These are phyloP conservation scores for Candida taoyuanica DNA, from an alignment of 805 yeast species.

Conservation along the genomic window DNA sequence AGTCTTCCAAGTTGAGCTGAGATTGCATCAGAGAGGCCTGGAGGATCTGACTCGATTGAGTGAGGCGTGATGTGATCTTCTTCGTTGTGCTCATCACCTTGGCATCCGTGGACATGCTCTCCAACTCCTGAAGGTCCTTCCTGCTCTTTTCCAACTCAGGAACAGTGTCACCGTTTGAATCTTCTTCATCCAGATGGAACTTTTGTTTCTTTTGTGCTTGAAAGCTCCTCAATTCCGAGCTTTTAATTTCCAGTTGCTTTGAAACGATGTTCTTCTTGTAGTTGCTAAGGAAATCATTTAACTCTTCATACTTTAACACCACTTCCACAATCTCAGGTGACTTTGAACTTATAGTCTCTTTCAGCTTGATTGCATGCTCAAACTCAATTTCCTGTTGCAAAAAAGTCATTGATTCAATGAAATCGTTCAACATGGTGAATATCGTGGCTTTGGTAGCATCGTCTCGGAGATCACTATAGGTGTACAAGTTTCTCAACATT, in stretches of 20 bases:
- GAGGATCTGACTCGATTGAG: conserved; percentile 22
- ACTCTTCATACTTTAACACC: conserved; percentile 9
- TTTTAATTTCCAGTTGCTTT: conserved; percentile 18
- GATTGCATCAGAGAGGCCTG: conserved; percentile 25
- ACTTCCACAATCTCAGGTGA: not conserved
- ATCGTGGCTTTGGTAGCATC: conserved; percentile 15
- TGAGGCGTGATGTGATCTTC: conserved; percentile 24
- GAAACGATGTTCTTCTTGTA: conserved; percentile 15
- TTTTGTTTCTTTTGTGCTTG: conserved; percentile 6
- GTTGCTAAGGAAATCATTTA: conserved; percentile 16
- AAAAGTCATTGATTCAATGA: conserved; percentile 13
- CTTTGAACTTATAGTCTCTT: not conserved
- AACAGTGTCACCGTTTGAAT: not conserved
- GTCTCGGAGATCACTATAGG: conserved; percentile 11
- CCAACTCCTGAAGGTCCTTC: conserved; percentile 1
- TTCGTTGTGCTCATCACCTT: conserved; percentile 24
- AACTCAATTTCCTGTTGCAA: conserved; percentile 18
- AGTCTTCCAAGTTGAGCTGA: conserved; percentile 24
- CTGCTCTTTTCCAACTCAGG: not conserved
- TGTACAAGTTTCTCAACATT: conserved; percentile 11
- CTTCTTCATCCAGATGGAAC: conserved; percentile 3
- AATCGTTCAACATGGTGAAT: conserved; percentile 14
- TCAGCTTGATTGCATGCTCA: conserved; percentile 14
- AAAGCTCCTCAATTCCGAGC: conserved; percentile 1
- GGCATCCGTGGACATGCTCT: conserved; percentile 17